Base-by-base conservation (phyloP, 2,329 filamentous ascomycete species). In the Emericellopsis atlantica region DNA sequence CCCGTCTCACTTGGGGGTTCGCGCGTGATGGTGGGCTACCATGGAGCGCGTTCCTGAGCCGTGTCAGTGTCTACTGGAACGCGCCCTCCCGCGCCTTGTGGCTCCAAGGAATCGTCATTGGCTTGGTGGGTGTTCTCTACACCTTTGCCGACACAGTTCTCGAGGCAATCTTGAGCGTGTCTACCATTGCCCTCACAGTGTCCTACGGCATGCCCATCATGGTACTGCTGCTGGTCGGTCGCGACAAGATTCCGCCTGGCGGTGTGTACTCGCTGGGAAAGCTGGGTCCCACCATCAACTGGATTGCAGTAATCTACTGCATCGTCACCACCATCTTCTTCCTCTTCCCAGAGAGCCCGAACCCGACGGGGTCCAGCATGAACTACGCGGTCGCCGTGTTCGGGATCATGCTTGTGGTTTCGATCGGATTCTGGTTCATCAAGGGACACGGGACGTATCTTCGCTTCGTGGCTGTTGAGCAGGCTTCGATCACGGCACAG, bases 341-440 rank as follows among this genome's bases (percentile, higher is more conserved):
- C 58, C 61, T 69, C 45, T 69, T 69, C 44, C 65, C 65, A 0
- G 52, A 51, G 1, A 45, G 39, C 2, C 66, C 65, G 0, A 57
- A 57, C 38, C 65, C 66, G 4, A 46, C 57, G 0, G 48, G 54
- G 0, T 53, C 51, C 8, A 61, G 67, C 43, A 69, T 69, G 66
- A 69, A 69, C 46, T 69, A 62, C 43, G 66, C 66, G 1, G 67
- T 69, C 43, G 65, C 60, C 1, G 65, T 68, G 0, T 69, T 69
- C 48, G 66, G 62, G 2, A 55, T 69, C 7, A 65, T 69, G 64
- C 42, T 69, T 32, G 52, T 66, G 3, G 57, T 69, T 7, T 53
- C 64, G 0, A 15, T 65, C 6, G 54, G 49, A 0, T 67, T 67
- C 39, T 69, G 65, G 64, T 57, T 67, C 35, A 44, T 64, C 18